Evolutionary conservation across 108 stramenopile genomes (phyloP).

Genomic region (Skeletonema costatum): DNA sequence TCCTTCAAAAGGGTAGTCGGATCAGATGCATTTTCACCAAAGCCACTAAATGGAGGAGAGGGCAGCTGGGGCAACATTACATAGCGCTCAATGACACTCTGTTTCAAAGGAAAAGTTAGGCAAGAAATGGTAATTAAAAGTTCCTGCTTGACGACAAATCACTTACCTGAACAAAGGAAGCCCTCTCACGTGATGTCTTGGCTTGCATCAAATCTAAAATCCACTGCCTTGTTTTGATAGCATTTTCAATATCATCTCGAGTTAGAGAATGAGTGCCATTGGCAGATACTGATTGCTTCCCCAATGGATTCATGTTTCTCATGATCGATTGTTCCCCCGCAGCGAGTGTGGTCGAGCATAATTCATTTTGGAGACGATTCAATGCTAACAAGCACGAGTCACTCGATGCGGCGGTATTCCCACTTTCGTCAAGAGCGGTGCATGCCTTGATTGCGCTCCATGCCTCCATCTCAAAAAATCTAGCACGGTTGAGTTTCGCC

Average conservation of each 20-base stretch:
- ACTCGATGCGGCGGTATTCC: background rate
- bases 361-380: constrained; percentile 33
- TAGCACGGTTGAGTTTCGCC: constrained; percentile 49
- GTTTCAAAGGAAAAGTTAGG: background rate
- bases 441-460: constrained; percentile 47
- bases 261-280: constrained; percentile 35
- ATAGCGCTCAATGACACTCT: constrained; percentile 38
- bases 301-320: constrained; percentile 63
- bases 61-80: constrained; percentile 36
- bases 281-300: constrained; percentile 9
- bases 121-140: background rate
- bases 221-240: constrained; percentile 58
- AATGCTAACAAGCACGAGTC: constrained; percentile 56
- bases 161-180: constrained; percentile 54
- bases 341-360: constrained; percentile 3
- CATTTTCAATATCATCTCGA: constrained; percentile 57
- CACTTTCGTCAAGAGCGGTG: constrained; percentile 27
- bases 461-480: constrained; percentile 49
- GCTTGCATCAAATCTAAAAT: constrained; percentile 62
- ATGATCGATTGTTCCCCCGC: constrained; percentile 9
- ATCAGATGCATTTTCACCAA: constrained; percentile 18
- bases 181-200: constrained; percentile 52
- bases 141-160: background rate
- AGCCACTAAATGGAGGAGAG: constrained; percentile 22
- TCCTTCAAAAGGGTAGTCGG: constrained; percentile 28